phyloP scores from a whole-genome alignment of 2,329 filamentous ascomycete genomes.

The Hypoxylon sp. region DNA sequence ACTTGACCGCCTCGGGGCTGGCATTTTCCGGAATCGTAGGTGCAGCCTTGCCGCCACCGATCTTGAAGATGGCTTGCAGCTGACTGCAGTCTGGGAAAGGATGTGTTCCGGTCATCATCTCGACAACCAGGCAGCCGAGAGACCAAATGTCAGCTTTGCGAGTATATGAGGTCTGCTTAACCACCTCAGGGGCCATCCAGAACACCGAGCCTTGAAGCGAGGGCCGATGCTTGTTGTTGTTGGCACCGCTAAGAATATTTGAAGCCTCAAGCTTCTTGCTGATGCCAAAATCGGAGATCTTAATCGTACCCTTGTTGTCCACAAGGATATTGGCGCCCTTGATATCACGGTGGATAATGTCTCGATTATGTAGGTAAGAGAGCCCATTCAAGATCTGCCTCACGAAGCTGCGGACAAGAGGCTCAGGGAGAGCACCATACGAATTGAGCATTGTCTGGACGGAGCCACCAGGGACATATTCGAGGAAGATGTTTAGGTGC shows the following conservation, averaged over 20 bases:
- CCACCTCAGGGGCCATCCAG: slow-evolving; percentile 99
- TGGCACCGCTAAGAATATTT: slow-evolving; percentile 80
- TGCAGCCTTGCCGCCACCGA: slow-evolving; percentile 87
- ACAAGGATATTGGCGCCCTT: slow-evolving; percentile 99
- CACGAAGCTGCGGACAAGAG: slow-evolving; percentile 95
- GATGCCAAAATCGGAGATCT: slow-evolving; percentile 99
- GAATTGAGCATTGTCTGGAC: slow-evolving; percentile 99
- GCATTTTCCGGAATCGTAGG: slow-evolving; percentile 91
- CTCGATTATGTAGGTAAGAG: slow-evolving; percentile 91
- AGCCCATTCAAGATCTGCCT: slow-evolving; percentile 94
- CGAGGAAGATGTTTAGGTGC: slow-evolving; percentile 98
- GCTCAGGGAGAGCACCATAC: slow-evolving; percentile 94
- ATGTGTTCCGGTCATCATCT: slow-evolving; percentile 98
- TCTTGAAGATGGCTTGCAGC: slow-evolving; percentile 98
- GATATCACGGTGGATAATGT: slow-evolving; percentile 99
- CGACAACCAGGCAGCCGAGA: slow-evolving; percentile 93
- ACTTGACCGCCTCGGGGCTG: slow-evolving; percentile 85
- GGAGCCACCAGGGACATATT: slow-evolving; percentile 97
- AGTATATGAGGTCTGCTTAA: slow-evolving; percentile 97
- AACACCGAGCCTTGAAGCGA: slow-evolving; percentile 98
- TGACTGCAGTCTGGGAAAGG: slow-evolving; percentile 98
- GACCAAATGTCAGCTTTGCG: slow-evolving; percentile 99
- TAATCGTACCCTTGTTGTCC: slow-evolving; percentile 98
- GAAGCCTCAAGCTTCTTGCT: slow-evolving; percentile 97
- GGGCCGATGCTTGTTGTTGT: slow-evolving; percentile 76